Percentiles rank a stretch among this genome's conserved stretches.
phyloP scores from a whole-genome alignment of 2,329 filamentous ascomycete genomes.

The Pestalotiopsis sp. region DNA sequence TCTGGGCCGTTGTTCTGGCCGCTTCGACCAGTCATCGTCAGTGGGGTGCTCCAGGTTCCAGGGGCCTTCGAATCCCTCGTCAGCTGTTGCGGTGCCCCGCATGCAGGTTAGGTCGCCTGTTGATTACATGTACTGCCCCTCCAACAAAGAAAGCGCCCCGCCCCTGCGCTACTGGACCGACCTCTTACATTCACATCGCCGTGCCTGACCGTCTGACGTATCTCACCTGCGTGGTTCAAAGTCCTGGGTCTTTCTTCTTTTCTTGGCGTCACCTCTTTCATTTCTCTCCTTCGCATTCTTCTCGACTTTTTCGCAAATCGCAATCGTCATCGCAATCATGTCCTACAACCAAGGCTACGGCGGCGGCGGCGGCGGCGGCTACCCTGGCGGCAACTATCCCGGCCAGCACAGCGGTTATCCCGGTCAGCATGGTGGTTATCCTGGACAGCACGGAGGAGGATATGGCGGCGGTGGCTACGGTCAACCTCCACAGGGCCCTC shows the following conservation, averaged over 20 bases:
- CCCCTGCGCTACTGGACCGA: background rate
- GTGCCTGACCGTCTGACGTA: background rate
- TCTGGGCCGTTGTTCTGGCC: background rate
- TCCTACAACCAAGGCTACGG: constrained; percentile 17
- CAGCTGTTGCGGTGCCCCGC: background rate
- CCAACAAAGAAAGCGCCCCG: background rate
- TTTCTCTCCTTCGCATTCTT: background rate
- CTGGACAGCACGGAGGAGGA: constrained; percentile 7
- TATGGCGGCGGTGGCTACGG: constrained; percentile 15
- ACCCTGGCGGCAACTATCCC: constrained; percentile 7
- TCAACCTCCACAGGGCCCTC: constrained; percentile 13
- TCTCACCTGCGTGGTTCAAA: background rate
- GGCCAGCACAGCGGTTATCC: constrained; percentile 10
- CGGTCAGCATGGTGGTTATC: constrained; percentile 6
- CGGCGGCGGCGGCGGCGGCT: constrained; percentile 16
- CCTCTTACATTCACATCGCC: constrained; percentile 3
- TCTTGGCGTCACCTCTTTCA: background rate
- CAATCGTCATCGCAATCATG: constrained; percentile 2
- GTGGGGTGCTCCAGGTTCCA: background rate
- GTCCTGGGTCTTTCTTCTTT: background rate
- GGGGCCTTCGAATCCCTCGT: background rate
- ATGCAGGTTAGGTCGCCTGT: background rate
- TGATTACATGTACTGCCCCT: background rate
- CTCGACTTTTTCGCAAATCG: background rate
- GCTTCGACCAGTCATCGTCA: background rate